Evolutionary conservation across 2,329 filamentous ascomycete species (phyloP), one percentile per base, ranked within the genome.

Genomic region (Diaporthe nobilis): DNA sequence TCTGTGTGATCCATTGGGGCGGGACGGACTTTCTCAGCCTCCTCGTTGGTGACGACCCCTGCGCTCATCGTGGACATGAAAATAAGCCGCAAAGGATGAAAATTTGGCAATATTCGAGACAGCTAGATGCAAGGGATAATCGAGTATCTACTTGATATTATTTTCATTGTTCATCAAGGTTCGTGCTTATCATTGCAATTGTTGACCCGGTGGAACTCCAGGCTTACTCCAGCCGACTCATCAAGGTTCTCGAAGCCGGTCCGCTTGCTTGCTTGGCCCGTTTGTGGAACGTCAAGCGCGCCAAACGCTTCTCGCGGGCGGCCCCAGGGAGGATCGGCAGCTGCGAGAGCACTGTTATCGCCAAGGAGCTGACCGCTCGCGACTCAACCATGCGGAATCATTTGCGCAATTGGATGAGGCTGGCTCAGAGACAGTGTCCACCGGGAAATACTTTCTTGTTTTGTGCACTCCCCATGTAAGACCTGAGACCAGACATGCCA

Each of bases 211-310:
- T 22, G 28, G 3, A 22, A 6, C 60, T 61, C n/a, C 20, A 15
- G 31, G 34, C 37, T 60, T 22, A 7, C 28, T 39, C 31, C 5
- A 61, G 39, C 5, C 37, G 2, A 7, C 61, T 67, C 61, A 67
- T 51, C 44, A 51, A 49, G 61, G 61, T 67, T 67, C 61, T 67
- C 17, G 28, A 34, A 2, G 12, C 17, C 28, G 31, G 28, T 8
- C 55, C 55, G 55, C 44, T 67, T 67, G 5, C 10, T 15, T 67
- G 17, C 61, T 67, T 67, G 61, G 61, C 61, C 10, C 20, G 44
- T 4, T 0, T 7, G 28, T 49, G 42, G 61, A 51, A 34, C 10
- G 17, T 15, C 42, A 67, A 49, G 61, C 61, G 42, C 61, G n/a
- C 42, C 17, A 67, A 34, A 51, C 42, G 42, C 42, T 47, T 28